These are phyloP conservation scores for Ceratonia siliqua DNA, from an alignment of 306 rosid genomes.

Conservation along the genomic window DNA sequence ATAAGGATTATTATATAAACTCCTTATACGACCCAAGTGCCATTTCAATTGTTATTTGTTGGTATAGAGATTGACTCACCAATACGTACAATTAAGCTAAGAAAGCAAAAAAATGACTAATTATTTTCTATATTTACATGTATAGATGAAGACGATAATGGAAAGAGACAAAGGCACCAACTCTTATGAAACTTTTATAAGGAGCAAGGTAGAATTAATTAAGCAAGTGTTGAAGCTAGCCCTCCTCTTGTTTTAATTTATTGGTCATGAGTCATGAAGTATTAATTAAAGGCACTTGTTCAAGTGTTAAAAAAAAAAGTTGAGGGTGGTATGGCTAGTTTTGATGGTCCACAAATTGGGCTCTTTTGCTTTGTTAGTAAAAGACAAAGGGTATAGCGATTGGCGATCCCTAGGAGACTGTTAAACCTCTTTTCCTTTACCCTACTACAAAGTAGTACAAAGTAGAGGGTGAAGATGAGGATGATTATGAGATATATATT, in stretches of 20 bases:
- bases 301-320: not conserved
- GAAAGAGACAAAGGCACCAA: not conserved
- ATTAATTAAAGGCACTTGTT: not conserved
- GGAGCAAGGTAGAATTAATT: not conserved
- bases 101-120: not conserved
- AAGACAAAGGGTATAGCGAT: constrained; percentile 31
- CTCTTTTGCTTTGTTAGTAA: not conserved
- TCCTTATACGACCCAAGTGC: constrained; percentile 9
- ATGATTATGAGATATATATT: not conserved
- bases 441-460: constrained; percentile 30
- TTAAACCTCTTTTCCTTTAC: constrained; percentile 30
- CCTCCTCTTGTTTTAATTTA: no score
- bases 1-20: not conserved
- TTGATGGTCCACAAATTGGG: constrained; percentile 30
- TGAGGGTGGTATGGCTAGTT: not conserved
- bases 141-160: no score
- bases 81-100: not conserved
- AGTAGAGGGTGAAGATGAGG: constrained; percentile 7
- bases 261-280: not conserved
- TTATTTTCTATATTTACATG: no score
- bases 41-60: not conserved
- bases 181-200: not conserved
- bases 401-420: constrained; percentile 49
- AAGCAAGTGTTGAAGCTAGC: not conserved
- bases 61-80: not conserved